Base-by-base conservation (phyloP, 2,329 filamentous ascomycete genomes). In the Plenodomus lindquistii region DNA sequence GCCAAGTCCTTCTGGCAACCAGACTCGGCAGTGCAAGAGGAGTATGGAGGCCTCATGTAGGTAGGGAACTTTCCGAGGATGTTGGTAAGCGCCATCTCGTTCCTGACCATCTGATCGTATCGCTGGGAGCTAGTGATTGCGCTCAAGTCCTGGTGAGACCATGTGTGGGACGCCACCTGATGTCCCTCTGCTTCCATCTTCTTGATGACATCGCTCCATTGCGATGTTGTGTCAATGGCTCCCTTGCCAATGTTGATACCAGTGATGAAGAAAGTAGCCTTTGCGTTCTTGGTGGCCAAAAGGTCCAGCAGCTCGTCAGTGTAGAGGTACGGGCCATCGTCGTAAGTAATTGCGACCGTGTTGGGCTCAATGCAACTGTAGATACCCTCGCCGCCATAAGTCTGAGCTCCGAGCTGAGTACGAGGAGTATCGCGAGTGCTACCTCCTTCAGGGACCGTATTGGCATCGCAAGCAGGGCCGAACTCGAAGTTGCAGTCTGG, bases 251-350 rank as follows among this genome's bases (percentile, higher is more conserved):
- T 70, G 65, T 82, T 83, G 65, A 76, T 81, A 9, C 81, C 81
- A 5, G 79, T 84, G 47, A 87, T 74, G 64, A 87, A 88, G 69
- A 89, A 88, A 0, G 86, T 88, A 0, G 84, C 85, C 54, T 82
- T 85, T 19, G 82, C 83, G n/a, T 77, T 72, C 55, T 85, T 50
- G 8, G 40, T 82, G 16, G 71, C 73, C 21, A 88, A 76, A 44
- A 84, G 75, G 60, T 87, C 80, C 7, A 88, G 75, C 7, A 88
- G 76, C 45, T 82, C 78, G 24, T 73, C 72, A 1, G 85, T 88
- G 66, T 85, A 87, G 29, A 77, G 72, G 54, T 82, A 70, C 17
- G 85, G 85, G 0, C 85, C 85, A 61, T 88, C 85, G 59, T 88
- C 85, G 52, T 82, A 88, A 0, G 85, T 88, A 42, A 88, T 72